These are phyloP conservation scores for Colletotrichum scovillei DNA, from an alignment of 2,329 filamentous ascomycete genomes.

Conservation along the genomic window DNA sequence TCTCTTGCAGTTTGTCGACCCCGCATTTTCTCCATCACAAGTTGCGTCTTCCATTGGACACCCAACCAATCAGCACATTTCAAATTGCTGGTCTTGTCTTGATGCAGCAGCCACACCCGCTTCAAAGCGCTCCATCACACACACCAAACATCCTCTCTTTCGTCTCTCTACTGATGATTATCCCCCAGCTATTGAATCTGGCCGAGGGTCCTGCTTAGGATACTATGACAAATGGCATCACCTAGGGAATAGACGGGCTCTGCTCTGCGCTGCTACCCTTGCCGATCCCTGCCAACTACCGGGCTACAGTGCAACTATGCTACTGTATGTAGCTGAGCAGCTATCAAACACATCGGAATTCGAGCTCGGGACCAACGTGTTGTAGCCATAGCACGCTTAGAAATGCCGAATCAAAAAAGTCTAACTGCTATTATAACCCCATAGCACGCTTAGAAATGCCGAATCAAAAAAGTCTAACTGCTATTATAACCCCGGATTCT, in stretches of 20 bases:
- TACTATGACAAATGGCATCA: constrained; percentile 20
- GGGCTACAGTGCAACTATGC: background rate
- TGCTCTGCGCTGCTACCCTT: background rate
- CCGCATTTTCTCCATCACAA: constrained; percentile 33
- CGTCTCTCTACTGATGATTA: too few relatives aligned
- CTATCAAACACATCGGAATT: background rate
- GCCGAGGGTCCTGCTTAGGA: background rate
- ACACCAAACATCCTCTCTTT: background rate
- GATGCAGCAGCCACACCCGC: constrained; percentile 28
- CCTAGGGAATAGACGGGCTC: constrained; percentile 15
- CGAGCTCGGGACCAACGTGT: background rate
- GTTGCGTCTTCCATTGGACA: constrained; percentile 8
- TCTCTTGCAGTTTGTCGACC: constrained; percentile 14
- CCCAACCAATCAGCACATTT: constrained; percentile 2
- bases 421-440: background rate
- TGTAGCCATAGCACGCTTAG: background rate
- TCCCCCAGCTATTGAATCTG: background rate
- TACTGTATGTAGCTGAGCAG: too few relatives aligned
- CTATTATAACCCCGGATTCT: background rate
- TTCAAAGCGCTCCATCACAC: constrained; percentile 26
- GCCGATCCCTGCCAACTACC: background rate
- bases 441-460: background rate
- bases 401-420: background rate
- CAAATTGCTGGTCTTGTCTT: background rate
- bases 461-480: background rate